Evolutionary conservation across 345 rosid genomes (phyloP), one percentile per base, ranked within the genome.

Genomic region (Camelina hispida): DNA sequence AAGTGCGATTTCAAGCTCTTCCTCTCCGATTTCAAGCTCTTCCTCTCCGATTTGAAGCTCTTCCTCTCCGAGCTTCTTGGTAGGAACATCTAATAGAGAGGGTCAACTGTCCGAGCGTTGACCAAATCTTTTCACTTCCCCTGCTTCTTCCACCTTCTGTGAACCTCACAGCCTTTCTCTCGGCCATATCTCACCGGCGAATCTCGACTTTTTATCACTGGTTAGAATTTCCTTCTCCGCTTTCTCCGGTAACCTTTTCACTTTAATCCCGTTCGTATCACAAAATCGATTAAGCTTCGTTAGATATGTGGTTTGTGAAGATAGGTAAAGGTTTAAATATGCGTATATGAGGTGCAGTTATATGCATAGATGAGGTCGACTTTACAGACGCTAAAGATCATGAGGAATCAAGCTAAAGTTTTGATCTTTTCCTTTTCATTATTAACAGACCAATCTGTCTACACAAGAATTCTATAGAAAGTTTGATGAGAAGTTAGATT

Each of bases 51-150:
- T n/a, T n/a, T n/a, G n/a, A n/a, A n/a, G n/a, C n/a, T n/a, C n/a
- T n/a, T n/a, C n/a, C n/a, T n/a, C n/a, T n/a, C n/a, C n/a, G n/a
- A n/a, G n/a, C n/a, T n/a, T n/a, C n/a, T n/a, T n/a, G n/a, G n/a
- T n/a, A n/a, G n/a, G n/a, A n/a, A n/a, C n/a, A n/a, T n/a, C 30
- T 43, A 68, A 44, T 56, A 42, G 57, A 18, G 17, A 34, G 37
- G 43, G 76, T 72, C 76, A 72, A 72, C 61, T 59, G 61, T 61
- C 68, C 9, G 51, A 61, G 4, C 76, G 68, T 72, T 72, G 76
- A 61, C 76, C 68, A 71, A 71, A 60, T 71, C 67, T 71, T 58
- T 28, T 59, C 58, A 44, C 56, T 58, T 34, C 9, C 37, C 9
- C 30, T 28, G 30, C 30, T 12, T 7, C 6, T 9, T 11, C 44